Evolutionary conservation across 768 basidiomycete species (phyloP).

Genomic region (Calocybe gangraenosa): DNA sequence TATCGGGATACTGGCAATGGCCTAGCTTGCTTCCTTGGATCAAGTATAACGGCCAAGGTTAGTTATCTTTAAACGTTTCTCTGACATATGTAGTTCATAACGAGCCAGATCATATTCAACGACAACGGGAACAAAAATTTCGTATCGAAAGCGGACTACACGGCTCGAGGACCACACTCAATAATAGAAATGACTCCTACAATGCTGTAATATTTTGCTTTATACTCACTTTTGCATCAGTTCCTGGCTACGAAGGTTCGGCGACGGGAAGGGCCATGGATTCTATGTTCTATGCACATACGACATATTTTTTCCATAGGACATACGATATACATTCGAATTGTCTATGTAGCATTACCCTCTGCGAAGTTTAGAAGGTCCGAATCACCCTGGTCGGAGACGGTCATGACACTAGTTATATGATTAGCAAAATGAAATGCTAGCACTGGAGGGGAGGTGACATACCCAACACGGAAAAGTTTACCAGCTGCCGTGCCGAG

Average conservation of each 20-base stretch:
- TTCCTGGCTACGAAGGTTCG: too few species aligned
- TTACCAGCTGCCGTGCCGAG: constrained; percentile 99
- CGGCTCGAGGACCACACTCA: constrained; percentile 64
- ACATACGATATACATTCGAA: too few species aligned
- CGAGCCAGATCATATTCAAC: constrained; percentile 65
- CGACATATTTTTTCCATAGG: background rate
- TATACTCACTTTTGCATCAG: too few species aligned
- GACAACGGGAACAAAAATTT: constrained; percentile 65
- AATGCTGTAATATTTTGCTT: constrained; percentile 41
- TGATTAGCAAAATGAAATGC: constrained; percentile 17
- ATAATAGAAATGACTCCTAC: constrained; percentile 78
- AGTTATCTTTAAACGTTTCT: constrained; percentile 2
- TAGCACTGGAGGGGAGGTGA: constrained; percentile 1
- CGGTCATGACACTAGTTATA: constrained; percentile 83
- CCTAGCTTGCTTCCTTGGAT: constrained; percentile 75
- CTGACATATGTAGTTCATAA: constrained; percentile 6
- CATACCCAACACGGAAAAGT: constrained; percentile 95
- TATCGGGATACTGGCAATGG: constrained; percentile 85
- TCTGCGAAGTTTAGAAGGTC: constrained; percentile 89
- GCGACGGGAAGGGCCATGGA: too few species aligned
- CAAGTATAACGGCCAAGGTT: constrained; percentile 85
- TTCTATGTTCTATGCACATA: background rate
- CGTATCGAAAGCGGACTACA: constrained; percentile 78
- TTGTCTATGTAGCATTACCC: constrained; percentile 56
- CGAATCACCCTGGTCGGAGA: constrained; percentile 94